These are phyloP conservation scores for Mortierella claussenii DNA, from an alignment of 192 early-diverging fungal species.

Conservation along the genomic window DNA sequence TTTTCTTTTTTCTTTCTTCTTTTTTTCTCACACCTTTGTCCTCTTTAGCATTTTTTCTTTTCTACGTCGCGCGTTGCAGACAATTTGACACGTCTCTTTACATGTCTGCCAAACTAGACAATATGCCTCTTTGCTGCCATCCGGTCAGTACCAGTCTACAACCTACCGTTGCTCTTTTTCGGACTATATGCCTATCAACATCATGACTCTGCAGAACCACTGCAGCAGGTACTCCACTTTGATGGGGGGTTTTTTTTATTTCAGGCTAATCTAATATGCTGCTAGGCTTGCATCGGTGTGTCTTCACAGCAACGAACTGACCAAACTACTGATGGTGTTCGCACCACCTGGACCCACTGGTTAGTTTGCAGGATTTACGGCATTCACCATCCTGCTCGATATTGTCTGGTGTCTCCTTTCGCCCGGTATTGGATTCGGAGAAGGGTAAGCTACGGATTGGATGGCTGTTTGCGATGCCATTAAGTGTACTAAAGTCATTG, in stretches of 20 bases:
- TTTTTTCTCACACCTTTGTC: neutral
- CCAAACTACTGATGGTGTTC: too few relatives aligned
- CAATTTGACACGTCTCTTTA: neutral
- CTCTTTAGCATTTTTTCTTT: too few relatives aligned
- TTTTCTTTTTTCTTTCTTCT: neutral
- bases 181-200: slow-evolving; percentile 62
- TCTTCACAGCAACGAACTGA: too few relatives aligned
- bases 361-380: slow-evolving; percentile 60
- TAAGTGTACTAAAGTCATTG: too few relatives aligned
- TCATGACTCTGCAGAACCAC: slow-evolving; percentile 61
- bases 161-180: slow-evolving; percentile 63
- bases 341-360: too few relatives aligned
- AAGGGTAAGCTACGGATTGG: slow-evolving; percentile 43
- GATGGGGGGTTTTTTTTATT: neutral
- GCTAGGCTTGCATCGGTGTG: neutral
- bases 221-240: slow-evolving; percentile 54
- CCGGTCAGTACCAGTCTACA: slow-evolving; percentile 59
- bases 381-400: slow-evolving; percentile 59
- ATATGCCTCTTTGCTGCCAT: slow-evolving; percentile 59
- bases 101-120: slow-evolving; percentile 28
- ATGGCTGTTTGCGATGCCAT: too few relatives aligned
- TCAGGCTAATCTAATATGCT: neutral
- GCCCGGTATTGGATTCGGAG: slow-evolving; percentile 51
- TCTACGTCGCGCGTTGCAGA: neutral
- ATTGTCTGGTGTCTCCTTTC: slow-evolving; percentile 59